Conservation (phyloP, 2,329 filamentous ascomycete genomes). For the Aspergillus piperis region DNA sequence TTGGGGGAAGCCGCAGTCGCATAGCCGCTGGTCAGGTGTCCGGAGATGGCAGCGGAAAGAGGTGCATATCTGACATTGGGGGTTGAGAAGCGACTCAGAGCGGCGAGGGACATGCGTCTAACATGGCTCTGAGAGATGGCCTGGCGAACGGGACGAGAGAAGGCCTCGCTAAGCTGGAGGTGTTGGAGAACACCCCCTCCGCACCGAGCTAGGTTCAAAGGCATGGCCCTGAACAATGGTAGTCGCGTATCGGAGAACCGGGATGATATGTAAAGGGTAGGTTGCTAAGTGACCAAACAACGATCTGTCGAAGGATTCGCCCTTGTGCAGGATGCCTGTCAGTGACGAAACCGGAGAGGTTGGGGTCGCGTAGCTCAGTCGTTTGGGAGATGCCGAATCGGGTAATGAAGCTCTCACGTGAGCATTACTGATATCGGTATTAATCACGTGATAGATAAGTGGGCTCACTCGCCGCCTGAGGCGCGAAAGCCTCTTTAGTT, state of each 20-base stretch:
- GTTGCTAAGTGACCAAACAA: background rate
- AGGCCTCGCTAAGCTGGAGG: constrained; percentile 28
- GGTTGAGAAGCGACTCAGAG: constrained; percentile 18
- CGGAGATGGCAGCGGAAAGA: constrained; percentile 20
- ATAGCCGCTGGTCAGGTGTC: constrained; percentile 30
- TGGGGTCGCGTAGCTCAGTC: constrained; percentile 24
- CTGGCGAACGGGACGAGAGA: constrained; percentile 29
- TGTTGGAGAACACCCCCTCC: constrained; percentile 34
- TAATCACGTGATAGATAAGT: constrained; percentile 14
- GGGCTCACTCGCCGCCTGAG: background rate
- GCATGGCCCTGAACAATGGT: constrained; percentile 29
- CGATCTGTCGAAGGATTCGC: background rate
- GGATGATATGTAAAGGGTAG: background rate
- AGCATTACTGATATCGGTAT: background rate
- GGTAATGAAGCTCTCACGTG: constrained; percentile 24
- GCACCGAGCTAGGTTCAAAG: constrained; percentile 34
- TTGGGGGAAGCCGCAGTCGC: constrained; percentile 37
- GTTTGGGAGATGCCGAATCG: constrained; percentile 30
- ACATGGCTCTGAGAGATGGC: constrained; percentile 30
- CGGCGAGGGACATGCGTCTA: constrained; percentile 27
- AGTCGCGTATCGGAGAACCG: background rate
- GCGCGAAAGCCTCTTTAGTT: background rate
- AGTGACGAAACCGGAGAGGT: constrained; percentile 33
- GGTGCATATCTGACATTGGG: constrained; percentile 15
- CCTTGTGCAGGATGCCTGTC: constrained; percentile 17